Conservation (phyloP, 164 flowering plant genomes). For the Aristolochia californica region DNA sequence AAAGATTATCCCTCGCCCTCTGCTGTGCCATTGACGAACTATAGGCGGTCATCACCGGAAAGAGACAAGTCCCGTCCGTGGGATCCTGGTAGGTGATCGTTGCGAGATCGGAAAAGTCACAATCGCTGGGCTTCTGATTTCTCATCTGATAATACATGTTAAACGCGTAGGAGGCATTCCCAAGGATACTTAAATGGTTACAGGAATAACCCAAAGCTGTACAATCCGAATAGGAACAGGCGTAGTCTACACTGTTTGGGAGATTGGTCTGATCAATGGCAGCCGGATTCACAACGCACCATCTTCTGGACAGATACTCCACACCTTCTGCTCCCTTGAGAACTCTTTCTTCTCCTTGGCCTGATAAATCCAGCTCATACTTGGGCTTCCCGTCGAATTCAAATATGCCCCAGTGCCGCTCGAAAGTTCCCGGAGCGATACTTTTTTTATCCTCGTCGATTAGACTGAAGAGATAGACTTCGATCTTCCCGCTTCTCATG, state of each 20-base stretch:
- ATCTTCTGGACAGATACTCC: constrained; percentile 34
- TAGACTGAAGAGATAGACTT: constrained; percentile 69
- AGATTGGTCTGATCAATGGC: constrained; percentile 23
- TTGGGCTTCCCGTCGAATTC: constrained; percentile 87
- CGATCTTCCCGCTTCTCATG: constrained; percentile 34
- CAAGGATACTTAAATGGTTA: constrained; percentile 29
- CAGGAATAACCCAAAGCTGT: constrained; percentile 66
- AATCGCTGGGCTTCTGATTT: constrained; percentile 36
- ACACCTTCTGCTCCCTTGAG: constrained; percentile 49
- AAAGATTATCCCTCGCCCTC: too few relatives aligned
- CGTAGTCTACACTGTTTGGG: constrained; percentile 37
- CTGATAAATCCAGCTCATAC: constrained; percentile 57
- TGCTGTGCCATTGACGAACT: constrained; percentile 6
- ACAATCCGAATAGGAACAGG: constrained; percentile 67
- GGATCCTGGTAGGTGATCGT: constrained; percentile 43
- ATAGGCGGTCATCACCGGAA: constrained; percentile 56
- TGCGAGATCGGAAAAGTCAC: constrained; percentile 58
- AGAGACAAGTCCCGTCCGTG: constrained; percentile 34
- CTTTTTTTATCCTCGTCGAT: constrained; percentile 70
- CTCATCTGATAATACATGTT: constrained; percentile 68
- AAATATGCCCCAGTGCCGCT: constrained; percentile 94
- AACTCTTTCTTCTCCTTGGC: constrained; percentile 19
- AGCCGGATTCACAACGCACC: constrained; percentile 51
- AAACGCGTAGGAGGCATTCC: constrained; percentile 79
- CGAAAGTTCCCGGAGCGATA: constrained; percentile 72